Base-by-base conservation (phyloP, 495 filamentous ascomycete species). In the Xylaria acuta region DNA sequence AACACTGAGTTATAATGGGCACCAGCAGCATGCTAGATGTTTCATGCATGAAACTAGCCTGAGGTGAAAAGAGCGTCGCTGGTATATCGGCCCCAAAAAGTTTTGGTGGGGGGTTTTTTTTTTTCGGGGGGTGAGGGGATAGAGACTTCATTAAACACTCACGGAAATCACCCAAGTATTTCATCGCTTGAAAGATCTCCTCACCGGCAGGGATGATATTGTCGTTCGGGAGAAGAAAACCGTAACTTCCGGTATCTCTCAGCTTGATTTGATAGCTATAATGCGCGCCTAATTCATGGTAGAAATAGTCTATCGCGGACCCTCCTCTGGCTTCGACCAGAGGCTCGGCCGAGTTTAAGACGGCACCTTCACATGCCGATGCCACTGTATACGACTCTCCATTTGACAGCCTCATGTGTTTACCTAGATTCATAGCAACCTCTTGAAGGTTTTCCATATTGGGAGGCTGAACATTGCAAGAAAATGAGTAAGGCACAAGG, bases 251-350 rank as follows among this genome's bases (percentile, higher is more conserved):
- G 0, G 93, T 97, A 82, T 99, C 96, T 45, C 96, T 87, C 30
- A 99, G 84, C 81, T 98, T 98, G 79, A 99, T 92, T 83, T 98
- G 96, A 76, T 97, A 99, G 34, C 93, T 90, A 76, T 92, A 96
- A 43, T 85, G 88, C n/a, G 95, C 92, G 54, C 88, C 83, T 40
- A 97, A 81, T 75, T 96, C 92, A 69, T 96, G 94, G 78, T 98
- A 98, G 81, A 99, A 97, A 90, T 93, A 99, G 81, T 98, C 96
- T 54, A 99, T 89, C 9, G 93, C 93, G 49, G 93, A 95, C 18
- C 96, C 96, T 18, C 95, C 94, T 60, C 88, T 87, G 2, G 87
- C 83, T 67, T 94, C 92, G 72, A 76, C 72, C 2, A 74, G 71
- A 2, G 90, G 87, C 36, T 86, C 84, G 36, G 66, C 62, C 30